Base-by-base conservation (phyloP, 495 filamentous ascomycete genomes). In the Xylaria acuta region DNA sequence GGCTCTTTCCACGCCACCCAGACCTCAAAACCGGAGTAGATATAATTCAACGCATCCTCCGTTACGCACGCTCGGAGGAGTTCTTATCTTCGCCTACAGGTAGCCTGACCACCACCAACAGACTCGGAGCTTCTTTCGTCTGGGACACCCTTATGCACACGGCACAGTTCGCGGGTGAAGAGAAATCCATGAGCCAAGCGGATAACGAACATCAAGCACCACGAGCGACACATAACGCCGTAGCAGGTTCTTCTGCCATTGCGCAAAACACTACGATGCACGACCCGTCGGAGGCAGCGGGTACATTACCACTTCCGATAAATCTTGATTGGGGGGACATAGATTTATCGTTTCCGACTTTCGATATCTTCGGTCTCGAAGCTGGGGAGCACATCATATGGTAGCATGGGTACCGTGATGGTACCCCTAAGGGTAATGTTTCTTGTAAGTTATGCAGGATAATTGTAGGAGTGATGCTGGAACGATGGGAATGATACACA, bases 341-440 rank as follows among this genome's bases (percentile, higher is more conserved):
- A 36, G 43, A 67, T 22, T 20, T 67, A 9, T 11, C 65, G 1
- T 51, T 67, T 30, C 65, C 65, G 20, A 67, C 34, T 41, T 67
- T 67, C 12, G 65, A 67, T 20, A 56, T 67, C 5, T 67, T 67
- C 36, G 65, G 65, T 36, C 65, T 67, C 14, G 65, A 67, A 30
- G 65, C 47, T 56, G 65, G 65, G 22, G 65, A 67, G 14, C 47
- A 67, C n/a, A 67, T 67, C 22, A 41, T 34, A 43, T 67, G 51
- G 65, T 67, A 43, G 32, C 45, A 56, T 8, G 22, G 11, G 49
- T 27, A 22, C 38, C 38, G 25, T 20, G 3, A 43, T 43, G 12
- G 11, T 38, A n/a, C 7, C 8, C 2, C 2, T 38, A 18, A 12
- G 18, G 2, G 6, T 63, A 14, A 40, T 1, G 34, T 22, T 40